Evolutionary conservation across 2,329 filamentous ascomycete species (phyloP).

Genomic region (Cercospora sp.): DNA sequence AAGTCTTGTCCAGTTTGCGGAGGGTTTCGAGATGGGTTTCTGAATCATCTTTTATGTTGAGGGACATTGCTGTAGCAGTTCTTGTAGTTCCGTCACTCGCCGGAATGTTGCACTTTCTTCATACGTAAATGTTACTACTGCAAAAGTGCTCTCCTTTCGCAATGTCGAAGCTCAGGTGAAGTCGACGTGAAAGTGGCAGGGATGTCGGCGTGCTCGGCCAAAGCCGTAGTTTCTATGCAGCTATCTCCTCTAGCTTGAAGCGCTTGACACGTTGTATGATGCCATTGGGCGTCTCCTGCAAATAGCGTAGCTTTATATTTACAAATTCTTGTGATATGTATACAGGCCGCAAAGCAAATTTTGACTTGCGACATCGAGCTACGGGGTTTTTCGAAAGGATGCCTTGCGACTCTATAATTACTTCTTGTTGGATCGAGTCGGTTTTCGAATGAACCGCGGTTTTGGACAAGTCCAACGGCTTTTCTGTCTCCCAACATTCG

Average conservation of each 20-base stretch:
- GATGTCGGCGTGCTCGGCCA: background rate
- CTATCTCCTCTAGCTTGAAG: background rate
- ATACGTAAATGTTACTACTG: background rate
- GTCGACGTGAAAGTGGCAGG: background rate
- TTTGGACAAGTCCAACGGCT: background rate
- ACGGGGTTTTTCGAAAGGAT: background rate
- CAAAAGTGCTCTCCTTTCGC: background rate
- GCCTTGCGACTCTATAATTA: background rate
- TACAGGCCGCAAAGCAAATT: background rate
- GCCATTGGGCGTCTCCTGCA: background rate
- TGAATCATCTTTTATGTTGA: background rate
- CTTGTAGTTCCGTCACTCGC: background rate
- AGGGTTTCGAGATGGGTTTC: background rate
- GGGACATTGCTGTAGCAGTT: background rate
- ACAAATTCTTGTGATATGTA: background rate
- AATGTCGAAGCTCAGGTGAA: background rate
- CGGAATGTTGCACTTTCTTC: background rate
- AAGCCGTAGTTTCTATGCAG: background rate
- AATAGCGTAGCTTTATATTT: background rate
- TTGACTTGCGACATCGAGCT: background rate
- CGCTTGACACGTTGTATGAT: conserved; percentile 4
- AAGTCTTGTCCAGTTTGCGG: conserved; percentile 8
- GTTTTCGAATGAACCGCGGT: background rate
- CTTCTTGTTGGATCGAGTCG: background rate
- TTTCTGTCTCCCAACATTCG: background rate